phyloP scores from a whole-genome alignment of 2,329 filamentous ascomycete genomes.

The Neonectria hederae region DNA sequence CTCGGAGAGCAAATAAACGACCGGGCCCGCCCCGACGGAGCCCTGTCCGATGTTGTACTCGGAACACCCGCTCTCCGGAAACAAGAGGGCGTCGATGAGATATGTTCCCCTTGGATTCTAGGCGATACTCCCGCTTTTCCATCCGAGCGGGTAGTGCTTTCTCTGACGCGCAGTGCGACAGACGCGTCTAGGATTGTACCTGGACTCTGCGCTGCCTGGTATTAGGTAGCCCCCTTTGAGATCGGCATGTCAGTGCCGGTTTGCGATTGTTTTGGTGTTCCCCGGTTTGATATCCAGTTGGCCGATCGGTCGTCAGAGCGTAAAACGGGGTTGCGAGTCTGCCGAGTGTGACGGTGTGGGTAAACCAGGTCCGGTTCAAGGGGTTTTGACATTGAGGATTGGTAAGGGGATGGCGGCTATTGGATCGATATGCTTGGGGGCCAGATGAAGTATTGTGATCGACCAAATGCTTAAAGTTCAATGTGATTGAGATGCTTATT shows the following conservation, averaged over 20 bases:
- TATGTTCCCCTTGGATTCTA: background rate
- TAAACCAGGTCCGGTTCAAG: background rate
- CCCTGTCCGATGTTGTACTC: background rate
- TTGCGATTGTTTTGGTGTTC: background rate
- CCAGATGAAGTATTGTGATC: background rate
- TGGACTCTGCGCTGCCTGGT: background rate
- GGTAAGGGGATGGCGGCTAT: background rate
- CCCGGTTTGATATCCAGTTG: background rate
- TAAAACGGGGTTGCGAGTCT: background rate
- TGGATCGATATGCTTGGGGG: background rate
- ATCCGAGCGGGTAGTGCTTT: slow-evolving; percentile 2
- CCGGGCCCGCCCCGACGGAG: background rate
- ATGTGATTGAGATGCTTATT: background rate
- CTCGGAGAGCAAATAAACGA: background rate
- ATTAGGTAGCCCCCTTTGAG: background rate
- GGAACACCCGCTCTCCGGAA: slow-evolving; percentile 19
- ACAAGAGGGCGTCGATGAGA: slow-evolving; percentile 10
- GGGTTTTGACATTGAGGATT: background rate
- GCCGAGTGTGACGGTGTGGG: background rate
- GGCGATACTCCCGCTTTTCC: background rate
- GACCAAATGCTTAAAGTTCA: background rate
- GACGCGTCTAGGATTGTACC: slow-evolving; percentile 2
- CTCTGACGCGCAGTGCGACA: slow-evolving; percentile 11
- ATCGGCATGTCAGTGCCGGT: background rate
- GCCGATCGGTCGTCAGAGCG: background rate